phyloP scores from a whole-genome alignment of 495 filamentous ascomycete genomes.

The Saxophila tyrrhenica region DNA sequence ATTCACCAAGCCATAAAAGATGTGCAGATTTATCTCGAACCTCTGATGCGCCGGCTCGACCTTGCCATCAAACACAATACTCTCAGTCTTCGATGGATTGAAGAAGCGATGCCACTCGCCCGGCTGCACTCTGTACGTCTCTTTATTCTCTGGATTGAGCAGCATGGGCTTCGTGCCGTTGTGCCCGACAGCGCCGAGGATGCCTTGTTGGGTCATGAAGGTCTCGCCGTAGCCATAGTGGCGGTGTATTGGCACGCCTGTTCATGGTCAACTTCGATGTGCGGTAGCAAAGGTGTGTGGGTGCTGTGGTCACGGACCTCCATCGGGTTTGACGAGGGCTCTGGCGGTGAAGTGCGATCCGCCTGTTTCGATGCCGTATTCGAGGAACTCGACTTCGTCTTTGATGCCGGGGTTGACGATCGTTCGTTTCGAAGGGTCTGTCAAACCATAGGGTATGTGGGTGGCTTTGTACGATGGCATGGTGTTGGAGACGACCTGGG shows the following conservation, averaged over 20 bases:
- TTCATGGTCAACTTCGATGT: not conserved
- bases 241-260: not conserved
- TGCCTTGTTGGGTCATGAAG: not conserved
- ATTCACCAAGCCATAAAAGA: conserved; percentile 6
- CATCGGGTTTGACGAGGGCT: not conserved
- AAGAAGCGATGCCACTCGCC: not conserved
- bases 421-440: not conserved
- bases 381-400: not conserved
- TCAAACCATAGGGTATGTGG: not conserved
- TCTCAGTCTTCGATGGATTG: not conserved
- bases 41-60: not conserved
- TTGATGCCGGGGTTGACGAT: not conserved
- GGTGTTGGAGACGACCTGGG: too few relatives aligned
- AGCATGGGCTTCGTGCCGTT: not conserved
- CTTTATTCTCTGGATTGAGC: not conserved
- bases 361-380: not conserved
- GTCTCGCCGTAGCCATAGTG: not conserved
- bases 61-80: not conserved
- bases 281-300: not conserved
- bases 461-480: not conserved
- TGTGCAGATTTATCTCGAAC: conserved; percentile 4
- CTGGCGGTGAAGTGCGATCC: not conserved
- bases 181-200: not conserved
- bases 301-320: not conserved
- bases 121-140: not conserved